phyloP scores from a whole-genome alignment of 2,329 filamentous ascomycete species.

The Sclerotinia spermophila region DNA sequence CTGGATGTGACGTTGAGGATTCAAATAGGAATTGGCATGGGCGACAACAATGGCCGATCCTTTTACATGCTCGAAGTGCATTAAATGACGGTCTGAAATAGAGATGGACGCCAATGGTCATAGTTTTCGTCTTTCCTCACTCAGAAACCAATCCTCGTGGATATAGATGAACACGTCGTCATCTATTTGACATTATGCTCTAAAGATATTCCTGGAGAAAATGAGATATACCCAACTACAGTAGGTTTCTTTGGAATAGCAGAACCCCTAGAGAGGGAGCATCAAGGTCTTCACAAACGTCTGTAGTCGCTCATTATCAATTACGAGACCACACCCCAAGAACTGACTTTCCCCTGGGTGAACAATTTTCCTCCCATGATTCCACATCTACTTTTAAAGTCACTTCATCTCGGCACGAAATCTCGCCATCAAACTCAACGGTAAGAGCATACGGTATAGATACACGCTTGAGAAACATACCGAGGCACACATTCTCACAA shows the following conservation, averaged over 20 bases:
- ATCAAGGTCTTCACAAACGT: neutral
- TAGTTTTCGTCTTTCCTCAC: neutral
- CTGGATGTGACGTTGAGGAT: neutral
- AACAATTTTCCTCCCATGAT: neutral
- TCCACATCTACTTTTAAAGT: neutral
- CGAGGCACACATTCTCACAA: neutral
- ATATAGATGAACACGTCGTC: neutral
- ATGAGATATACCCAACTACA: neutral
- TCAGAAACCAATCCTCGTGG: neutral
- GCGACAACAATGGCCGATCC: neutral
- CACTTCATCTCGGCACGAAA: neutral
- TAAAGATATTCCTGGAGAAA: neutral
- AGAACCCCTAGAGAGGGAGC: neutral
- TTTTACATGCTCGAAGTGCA: neutral
- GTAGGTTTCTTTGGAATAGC: neutral
- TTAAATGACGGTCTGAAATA: neutral
- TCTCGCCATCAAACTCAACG: neutral
- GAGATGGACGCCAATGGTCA: neutral
- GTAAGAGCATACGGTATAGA: neutral
- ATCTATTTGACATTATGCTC: neutral
- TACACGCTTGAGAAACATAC: neutral
- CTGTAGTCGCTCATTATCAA: neutral
- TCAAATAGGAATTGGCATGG: neutral
- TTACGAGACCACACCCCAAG: neutral
- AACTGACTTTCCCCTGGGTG: neutral